Percentiles rank a stretch among this genome's conserved stretches.
These are phyloP conservation scores for Calonectria fujianensis DNA, from an alignment of 2,329 filamentous ascomycete genomes.

Conservation along the genomic window DNA sequence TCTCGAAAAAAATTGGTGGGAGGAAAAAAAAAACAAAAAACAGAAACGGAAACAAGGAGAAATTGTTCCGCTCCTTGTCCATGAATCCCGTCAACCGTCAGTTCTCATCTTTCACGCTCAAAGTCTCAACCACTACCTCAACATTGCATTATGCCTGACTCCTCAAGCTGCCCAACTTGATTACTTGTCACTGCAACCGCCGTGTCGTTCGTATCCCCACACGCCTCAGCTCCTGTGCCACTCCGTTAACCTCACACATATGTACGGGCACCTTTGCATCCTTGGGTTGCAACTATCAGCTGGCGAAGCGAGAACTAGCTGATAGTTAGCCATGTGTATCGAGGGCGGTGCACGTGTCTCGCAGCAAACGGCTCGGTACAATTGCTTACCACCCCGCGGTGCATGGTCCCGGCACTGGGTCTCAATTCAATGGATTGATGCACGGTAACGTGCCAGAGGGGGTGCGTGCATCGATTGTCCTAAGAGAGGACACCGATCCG, in stretches of 20 bases:
- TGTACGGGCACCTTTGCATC: slow-evolving; percentile 23
- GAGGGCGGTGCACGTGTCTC: slow-evolving; percentile 40
- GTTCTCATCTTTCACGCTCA: slow-evolving; percentile 19
- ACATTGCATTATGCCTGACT: slow-evolving; percentile 11
- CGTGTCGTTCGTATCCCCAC: slow-evolving; percentile 25
- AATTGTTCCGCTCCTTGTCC: slow-evolving; percentile 3
- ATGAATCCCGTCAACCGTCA: slow-evolving; percentile 15
- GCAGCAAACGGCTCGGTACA: slow-evolving; percentile 37
- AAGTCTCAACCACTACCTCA: slow-evolving; percentile 22
- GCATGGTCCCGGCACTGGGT: slow-evolving; percentile 18
- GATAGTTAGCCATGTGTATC: slow-evolving; percentile 32
- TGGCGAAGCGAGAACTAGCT: slow-evolving; percentile 19
- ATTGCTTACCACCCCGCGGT: slow-evolving; percentile 25
- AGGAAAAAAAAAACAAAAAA: slow-evolving; percentile 1
- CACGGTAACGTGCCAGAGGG: slow-evolving; percentile 51
- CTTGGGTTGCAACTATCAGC: slow-evolving; percentile 31
- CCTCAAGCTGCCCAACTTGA: slow-evolving; percentile 14
- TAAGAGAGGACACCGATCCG: slow-evolving; percentile 26
- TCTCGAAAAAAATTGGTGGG: background rate
- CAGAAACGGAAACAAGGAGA: slow-evolving; percentile 8
- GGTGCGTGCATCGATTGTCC: slow-evolving; percentile 46
- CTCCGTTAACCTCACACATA: slow-evolving; percentile 26
- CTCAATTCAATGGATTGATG: slow-evolving; percentile 51
- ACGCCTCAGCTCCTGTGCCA: slow-evolving; percentile 24
- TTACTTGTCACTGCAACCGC: slow-evolving; percentile 27